These are phyloP conservation scores for Lyophyllum semitale DNA, from an alignment of 768 basidiomycete species.

Conservation along the genomic window DNA sequence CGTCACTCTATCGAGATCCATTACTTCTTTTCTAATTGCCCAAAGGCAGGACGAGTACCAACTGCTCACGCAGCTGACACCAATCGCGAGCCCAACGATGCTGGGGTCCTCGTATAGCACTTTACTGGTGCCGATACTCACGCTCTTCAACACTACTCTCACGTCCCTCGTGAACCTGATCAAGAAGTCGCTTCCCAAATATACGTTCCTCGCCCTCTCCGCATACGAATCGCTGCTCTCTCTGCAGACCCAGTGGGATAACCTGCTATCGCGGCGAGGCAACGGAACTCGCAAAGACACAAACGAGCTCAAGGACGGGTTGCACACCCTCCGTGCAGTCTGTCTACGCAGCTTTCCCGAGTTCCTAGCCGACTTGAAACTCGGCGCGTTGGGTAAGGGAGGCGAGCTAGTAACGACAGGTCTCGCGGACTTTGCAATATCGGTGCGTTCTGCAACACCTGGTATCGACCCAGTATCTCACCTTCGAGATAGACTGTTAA, in stretches of 20 bases:
- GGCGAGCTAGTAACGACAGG: conserved; percentile 61
- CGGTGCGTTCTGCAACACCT: conserved; percentile 36
- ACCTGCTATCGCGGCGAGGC: conserved; percentile 54
- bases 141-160: conserved; percentile 66
- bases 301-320: conserved; percentile 74
- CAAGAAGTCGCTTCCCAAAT: conserved; percentile 77
- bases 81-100: conserved; percentile 50
- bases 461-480: background rate
- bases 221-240: conserved; percentile 61
- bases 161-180: conserved; percentile 63
- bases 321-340: conserved; percentile 63
- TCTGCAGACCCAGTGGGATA: conserved; percentile 68
- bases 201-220: conserved; percentile 78
- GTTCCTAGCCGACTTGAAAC: conserved; percentile 76
- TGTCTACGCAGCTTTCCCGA: conserved; percentile 86
- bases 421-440: conserved; percentile 59
- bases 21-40: background rate
- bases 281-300: conserved; percentile 42
- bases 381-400: conserved; percentile 55
- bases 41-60: conserved; percentile 62
- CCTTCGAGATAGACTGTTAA: conserved; percentile 53
- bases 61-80: conserved; percentile 63
- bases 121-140: conserved; percentile 65
- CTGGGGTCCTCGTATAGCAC: conserved; percentile 61
- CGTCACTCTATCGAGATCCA: background rate